Evolutionary conservation across 371 early-diverging fungal genomes (phyloP).

Genomic region (Rhizopus arrhizus): DNA sequence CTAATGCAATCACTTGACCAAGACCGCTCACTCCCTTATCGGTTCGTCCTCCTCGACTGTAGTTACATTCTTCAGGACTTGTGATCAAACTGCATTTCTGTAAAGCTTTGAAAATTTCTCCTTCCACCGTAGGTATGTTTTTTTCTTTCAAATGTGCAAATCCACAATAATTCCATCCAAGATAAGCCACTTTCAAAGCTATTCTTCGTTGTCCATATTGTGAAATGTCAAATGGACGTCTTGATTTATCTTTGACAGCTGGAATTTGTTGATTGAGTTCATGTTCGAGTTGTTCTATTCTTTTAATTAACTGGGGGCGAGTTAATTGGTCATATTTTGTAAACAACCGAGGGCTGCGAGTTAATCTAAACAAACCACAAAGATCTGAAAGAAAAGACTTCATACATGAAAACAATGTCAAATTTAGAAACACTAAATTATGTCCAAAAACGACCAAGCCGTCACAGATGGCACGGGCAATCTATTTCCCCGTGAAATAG

Average conservation of each 20-base stretch:
- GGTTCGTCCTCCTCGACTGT: conserved; percentile 89
- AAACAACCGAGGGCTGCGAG: too few relatives aligned
- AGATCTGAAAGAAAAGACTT: too few relatives aligned
- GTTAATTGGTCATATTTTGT: conserved; percentile 13
- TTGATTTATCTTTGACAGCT: background rate
- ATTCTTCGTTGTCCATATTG: conserved; percentile 77
- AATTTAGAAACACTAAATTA: too few relatives aligned
- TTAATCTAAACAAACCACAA: too few relatives aligned
- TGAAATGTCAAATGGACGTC: conserved; percentile 76
- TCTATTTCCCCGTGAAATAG: too few relatives aligned
- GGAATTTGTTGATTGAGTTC: background rate
- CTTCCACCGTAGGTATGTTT: conserved; percentile 78
- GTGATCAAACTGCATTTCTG: conserved; percentile 71
- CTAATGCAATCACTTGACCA: conserved; percentile 86
- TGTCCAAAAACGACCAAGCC: too few relatives aligned
- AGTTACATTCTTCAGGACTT: conserved; percentile 59
- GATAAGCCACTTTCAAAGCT: conserved; percentile 88
- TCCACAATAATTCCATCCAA: conserved; percentile 92
- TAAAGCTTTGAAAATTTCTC: conserved; percentile 79
- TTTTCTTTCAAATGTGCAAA: conserved; percentile 71
- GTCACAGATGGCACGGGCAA: too few relatives aligned
- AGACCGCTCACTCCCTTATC: conserved; percentile 95
- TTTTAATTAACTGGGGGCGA: conserved; percentile 12
- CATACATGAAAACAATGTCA: too few relatives aligned
- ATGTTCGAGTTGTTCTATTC: conserved; percentile 13